These are phyloP conservation scores for Diaporthe capsici DNA, from an alignment of 2,329 filamentous ascomycete genomes.

Conservation along the genomic window DNA sequence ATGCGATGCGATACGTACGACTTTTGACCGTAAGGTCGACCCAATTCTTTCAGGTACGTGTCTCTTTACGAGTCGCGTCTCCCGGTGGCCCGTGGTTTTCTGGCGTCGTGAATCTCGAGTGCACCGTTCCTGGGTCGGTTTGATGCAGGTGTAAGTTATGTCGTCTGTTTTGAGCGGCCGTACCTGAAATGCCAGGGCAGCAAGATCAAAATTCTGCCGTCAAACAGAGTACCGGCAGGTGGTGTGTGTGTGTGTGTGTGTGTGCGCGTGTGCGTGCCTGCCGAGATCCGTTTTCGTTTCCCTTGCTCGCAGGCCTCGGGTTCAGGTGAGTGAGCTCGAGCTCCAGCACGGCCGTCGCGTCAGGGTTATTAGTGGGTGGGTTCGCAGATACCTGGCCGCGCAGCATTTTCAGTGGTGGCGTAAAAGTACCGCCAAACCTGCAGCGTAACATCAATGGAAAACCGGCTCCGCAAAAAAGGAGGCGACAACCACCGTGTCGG, in stretches of 20 bases:
- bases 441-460: slow-evolving; percentile 32
- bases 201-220: slow-evolving; percentile 26
- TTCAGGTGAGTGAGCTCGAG: slow-evolving; percentile 11
- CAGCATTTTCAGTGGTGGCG: background rate
- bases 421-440: slow-evolving; percentile 27
- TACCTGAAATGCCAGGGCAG: slow-evolving; percentile 3
- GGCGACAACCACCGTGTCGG: slow-evolving; percentile 36
- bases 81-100: background rate
- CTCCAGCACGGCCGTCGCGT: background rate
- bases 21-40: background rate
- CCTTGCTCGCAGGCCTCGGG: background rate
- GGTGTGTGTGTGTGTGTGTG: slow-evolving; percentile 18
- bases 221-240: background rate
- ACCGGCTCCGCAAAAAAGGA: slow-evolving; percentile 38
- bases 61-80: background rate
- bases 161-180: background rate
- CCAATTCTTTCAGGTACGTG: background rate
- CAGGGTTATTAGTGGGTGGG: slow-evolving; percentile 30
- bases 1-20: slow-evolving; percentile 16
- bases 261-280: slow-evolving; percentile 18
- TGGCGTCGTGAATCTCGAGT: background rate
- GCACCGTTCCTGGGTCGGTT: background rate
- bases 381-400: background rate
- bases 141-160: background rate
- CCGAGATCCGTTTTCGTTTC: slow-evolving; percentile 30